A percentile compares a stretch with the other conserved stretches of the same genome.
Evolutionary conservation across 1,284 basidiomycete genomes (phyloP).

Genomic region (Fereydounia khargensis): DNA sequence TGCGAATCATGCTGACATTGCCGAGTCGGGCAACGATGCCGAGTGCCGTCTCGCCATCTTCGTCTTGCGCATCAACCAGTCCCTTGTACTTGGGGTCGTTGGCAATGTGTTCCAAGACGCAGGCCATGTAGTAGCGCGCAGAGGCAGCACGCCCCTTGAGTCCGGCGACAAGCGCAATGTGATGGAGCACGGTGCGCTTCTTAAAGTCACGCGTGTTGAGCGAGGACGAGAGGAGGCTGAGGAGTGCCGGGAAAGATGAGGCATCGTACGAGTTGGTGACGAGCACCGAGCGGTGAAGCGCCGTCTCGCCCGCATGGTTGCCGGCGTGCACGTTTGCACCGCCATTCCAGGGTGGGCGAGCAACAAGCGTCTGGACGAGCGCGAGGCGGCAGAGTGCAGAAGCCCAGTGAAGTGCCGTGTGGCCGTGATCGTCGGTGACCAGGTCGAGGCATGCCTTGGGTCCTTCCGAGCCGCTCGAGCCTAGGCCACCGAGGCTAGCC

Average conservation of each 20-base stretch:
- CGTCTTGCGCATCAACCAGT: conserved; percentile 87
- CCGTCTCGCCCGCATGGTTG: conserved; percentile 91
- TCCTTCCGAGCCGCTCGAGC: conserved; percentile 70
- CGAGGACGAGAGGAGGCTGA: conserved; percentile 67
- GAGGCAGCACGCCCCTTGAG: conserved; percentile 79
- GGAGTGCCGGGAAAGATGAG: conserved; percentile 68
- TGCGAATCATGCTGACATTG: conserved; percentile 80
- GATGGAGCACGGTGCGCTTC: conserved; percentile 88
- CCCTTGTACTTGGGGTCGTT: conserved; percentile 58
- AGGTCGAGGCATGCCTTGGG: conserved; percentile 66
- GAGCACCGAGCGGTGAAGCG: conserved; percentile 86
- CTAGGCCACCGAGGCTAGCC: conserved; percentile 56
- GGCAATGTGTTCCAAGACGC: conserved; percentile 71
- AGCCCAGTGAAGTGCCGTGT: conserved; percentile 91
- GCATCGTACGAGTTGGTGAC: conserved; percentile 82
- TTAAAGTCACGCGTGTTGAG: conserved; percentile 87
- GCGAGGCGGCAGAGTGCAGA: conserved; percentile 72
- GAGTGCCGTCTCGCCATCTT: conserved; percentile 92
- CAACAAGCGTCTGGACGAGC: conserved; percentile 44
- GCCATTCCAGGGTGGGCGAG: conserved; percentile 64
- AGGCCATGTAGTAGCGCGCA: conserved; percentile 89
- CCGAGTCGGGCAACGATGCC: conserved; percentile 93
- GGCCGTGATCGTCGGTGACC: conserved; percentile 78
- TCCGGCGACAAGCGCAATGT: conserved; percentile 85
- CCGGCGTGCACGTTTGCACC: conserved; percentile 53